A percentile compares a stretch with the other conserved stretches of the same genome.
phyloP scores from a whole-genome alignment of 2,329 filamentous ascomycete genomes.

The Elsinoe fawcettii region DNA sequence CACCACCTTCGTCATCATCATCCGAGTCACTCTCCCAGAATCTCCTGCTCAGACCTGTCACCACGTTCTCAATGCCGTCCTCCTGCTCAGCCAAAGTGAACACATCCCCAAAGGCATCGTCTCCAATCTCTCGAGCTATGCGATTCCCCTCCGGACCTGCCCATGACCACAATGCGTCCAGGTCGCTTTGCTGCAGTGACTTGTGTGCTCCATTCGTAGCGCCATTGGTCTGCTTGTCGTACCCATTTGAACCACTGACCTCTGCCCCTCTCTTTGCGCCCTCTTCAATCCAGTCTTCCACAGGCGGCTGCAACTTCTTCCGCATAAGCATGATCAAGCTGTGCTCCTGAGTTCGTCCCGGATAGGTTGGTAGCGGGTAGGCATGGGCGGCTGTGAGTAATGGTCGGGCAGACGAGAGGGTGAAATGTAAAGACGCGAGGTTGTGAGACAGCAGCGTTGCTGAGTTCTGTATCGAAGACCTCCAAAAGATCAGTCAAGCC shows the following conservation, averaged over 20 bases:
- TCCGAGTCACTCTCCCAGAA: conserved; percentile 26
- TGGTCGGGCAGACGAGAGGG: conserved; percentile 56
- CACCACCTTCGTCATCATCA: conserved; percentile 40
- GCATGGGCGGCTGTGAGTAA: conserved; percentile 64
- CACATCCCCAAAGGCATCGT: conserved; percentile 50
- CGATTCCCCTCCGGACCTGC: conserved; percentile 43
- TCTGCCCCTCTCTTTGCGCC: conserved; percentile 15
- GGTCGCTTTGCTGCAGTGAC: conserved; percentile 39
- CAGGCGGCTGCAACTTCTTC: conserved; percentile 73
- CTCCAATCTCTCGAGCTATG: conserved; percentile 34
- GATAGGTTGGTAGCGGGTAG: conserved; percentile 66
- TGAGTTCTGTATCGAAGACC: conserved; percentile 27
- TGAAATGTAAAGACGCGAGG: conserved; percentile 57
- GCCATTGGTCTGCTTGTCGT: conserved; percentile 18
- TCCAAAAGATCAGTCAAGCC: conserved; percentile 17
- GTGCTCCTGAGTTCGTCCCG: conserved; percentile 53
- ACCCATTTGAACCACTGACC: conserved; percentile 17
- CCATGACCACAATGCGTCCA: conserved; percentile 55
- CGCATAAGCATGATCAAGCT: conserved; percentile 62
- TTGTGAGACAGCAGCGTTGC: conserved; percentile 43
- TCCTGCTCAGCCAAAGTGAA: conserved; percentile 66
- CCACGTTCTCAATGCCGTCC: conserved; percentile 58
- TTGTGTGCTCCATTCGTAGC: conserved; percentile 12
- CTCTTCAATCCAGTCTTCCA: conserved; percentile 64
- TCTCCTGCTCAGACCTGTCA: conserved; percentile 58